Conservation (phyloP, 1,139 yeast species). For the Candida tetrigidarum region DNA sequence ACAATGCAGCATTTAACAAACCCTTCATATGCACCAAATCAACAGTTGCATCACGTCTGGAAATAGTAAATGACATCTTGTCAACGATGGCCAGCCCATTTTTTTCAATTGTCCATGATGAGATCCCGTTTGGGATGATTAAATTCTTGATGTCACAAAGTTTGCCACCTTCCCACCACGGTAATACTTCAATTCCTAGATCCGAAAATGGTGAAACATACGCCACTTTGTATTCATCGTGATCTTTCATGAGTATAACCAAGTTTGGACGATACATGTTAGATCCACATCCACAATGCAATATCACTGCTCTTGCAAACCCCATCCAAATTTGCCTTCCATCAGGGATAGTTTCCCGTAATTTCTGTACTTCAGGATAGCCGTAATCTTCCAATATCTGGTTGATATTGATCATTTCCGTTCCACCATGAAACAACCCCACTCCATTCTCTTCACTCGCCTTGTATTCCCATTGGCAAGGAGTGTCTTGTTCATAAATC, state of each 20-base stretch:
- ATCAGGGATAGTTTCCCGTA: constrained; percentile 20
- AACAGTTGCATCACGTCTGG: constrained; percentile 39
- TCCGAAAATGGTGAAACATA: constrained; percentile 41
- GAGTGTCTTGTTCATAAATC: constrained; percentile 21
- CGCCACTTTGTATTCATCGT: constrained; percentile 25
- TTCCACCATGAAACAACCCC: constrained; percentile 41
- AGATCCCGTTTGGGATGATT: constrained; percentile 41
- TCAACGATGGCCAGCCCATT: constrained; percentile 23
- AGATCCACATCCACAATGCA: constrained; percentile 52
- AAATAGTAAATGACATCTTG: constrained; percentile 32
- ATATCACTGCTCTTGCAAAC: constrained; percentile 51
- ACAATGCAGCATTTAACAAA: constrained; percentile 20
- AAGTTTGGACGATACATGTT: constrained; percentile 51
- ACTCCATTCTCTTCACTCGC: constrained; percentile 24
- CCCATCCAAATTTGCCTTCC: constrained; percentile 54
- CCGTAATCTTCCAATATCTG: constrained; percentile 14
- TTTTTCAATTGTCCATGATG: constrained; percentile 30
- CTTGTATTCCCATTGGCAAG: constrained; percentile 32
- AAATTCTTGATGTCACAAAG: constrained; percentile 27
- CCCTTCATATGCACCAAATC: constrained; percentile 37
- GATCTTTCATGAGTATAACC: constrained; percentile 40
- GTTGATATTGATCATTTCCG: constrained; percentile 29
- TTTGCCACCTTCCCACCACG: constrained; percentile 34
- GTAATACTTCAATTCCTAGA: constrained; percentile 36
- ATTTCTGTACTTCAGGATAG: constrained; percentile 6